phyloP scores from a whole-genome alignment of 164 flowering plant genomes.

The Sedum album region DNA sequence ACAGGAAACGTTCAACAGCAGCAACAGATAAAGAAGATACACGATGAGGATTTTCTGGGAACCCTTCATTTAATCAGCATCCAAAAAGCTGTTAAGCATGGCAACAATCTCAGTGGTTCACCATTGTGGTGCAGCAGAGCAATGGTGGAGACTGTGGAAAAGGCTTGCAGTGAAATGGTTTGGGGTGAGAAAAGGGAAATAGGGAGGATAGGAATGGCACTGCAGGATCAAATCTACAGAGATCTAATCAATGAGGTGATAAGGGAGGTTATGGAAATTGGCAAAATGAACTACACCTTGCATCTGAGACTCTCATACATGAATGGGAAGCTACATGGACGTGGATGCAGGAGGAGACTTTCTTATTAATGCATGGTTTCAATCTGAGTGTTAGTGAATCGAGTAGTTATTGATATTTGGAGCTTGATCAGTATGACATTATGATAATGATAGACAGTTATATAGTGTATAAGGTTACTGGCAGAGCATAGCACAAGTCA shows the following conservation, averaged over 20 bases:
- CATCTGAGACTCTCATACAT: not conserved
- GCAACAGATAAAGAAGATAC: slow-evolving; percentile 14
- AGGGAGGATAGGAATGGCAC: slow-evolving; percentile 44
- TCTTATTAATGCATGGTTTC: slow-evolving; percentile 17
- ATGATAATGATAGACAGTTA: not conserved
- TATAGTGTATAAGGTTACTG: not conserved
- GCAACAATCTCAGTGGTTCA: slow-evolving; percentile 1
- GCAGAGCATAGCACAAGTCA: not conserved
- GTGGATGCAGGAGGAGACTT: slow-evolving; percentile 43
- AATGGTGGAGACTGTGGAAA: slow-evolving; percentile 45
- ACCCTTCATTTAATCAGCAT: slow-evolving; percentile 13
- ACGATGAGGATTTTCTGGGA: slow-evolving; percentile 3
- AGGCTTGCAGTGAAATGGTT: slow-evolving; percentile 44
- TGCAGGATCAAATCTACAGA: slow-evolving; percentile 47
- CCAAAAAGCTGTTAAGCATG: slow-evolving; percentile 17
- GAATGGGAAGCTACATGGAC: slow-evolving; percentile 24
- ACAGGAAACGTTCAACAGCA: slow-evolving; percentile 13
- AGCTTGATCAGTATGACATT: not conserved
- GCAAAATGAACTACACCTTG: not conserved
- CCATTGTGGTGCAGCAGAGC: slow-evolving; percentile 30
- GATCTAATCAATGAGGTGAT: slow-evolving; percentile 60
- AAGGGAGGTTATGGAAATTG: slow-evolving; percentile 36
- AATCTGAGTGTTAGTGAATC: not conserved
- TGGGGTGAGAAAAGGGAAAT: slow-evolving; percentile 59
- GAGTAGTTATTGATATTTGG: not conserved